Evolutionary conservation across 305 asterid species (phyloP).

Genomic region (Fraxinus sp.): DNA sequence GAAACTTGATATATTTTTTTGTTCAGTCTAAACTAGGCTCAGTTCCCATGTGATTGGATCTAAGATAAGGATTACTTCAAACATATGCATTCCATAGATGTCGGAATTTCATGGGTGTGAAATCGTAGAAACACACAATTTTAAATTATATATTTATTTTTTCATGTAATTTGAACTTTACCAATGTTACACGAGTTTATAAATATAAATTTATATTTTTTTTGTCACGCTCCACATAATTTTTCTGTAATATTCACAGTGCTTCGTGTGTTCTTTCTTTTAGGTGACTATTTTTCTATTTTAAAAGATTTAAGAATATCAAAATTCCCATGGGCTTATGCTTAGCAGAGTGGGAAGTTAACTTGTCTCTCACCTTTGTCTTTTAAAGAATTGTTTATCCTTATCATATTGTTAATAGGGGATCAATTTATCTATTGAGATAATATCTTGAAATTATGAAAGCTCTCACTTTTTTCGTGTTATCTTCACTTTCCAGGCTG

Average conservation of each 20-base stretch:
- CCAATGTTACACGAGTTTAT: background rate
- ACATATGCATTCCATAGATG: background rate
- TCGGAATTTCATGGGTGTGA: background rate
- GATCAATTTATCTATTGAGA: background rate
- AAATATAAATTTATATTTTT: background rate
- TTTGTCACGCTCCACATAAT: background rate
- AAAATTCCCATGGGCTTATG: background rate
- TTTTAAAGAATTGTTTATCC: background rate
- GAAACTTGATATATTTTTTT: background rate
- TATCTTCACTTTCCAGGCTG: constrained; percentile 41
- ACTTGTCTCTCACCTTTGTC: background rate
- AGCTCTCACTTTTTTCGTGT: background rate
- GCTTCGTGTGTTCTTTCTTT: background rate
- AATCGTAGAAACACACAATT: background rate
- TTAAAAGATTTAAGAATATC: background rate
- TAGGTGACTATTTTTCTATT: background rate
- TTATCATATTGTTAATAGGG: background rate
- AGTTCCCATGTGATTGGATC: constrained; percentile 8
- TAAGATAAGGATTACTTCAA: constrained; percentile 1
- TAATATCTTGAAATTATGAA: background rate
- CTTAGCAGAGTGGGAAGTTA: background rate
- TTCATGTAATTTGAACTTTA: background rate
- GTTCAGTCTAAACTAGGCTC: background rate
- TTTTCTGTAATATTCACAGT: background rate
- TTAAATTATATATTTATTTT: background rate